Base-by-base conservation (phyloP, 371 early-diverging fungal genomes). In the Mortierella sp. region DNA sequence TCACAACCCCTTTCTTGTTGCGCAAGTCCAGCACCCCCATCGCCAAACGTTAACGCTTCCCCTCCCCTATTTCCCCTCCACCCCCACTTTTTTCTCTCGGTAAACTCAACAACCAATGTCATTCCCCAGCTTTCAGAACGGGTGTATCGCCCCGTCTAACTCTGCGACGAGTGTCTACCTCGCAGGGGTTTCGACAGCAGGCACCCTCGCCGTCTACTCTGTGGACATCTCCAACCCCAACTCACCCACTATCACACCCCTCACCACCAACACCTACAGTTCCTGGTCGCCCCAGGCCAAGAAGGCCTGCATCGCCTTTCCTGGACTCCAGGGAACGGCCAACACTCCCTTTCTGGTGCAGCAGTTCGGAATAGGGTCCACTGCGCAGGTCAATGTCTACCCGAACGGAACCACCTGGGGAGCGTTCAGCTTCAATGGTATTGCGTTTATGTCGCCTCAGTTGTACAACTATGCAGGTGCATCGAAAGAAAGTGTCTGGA, bases 201-300 rank as follows among this genome's bases (percentile, higher is more conserved):
- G 83, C 29, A 70, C 78, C 4, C 75, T 87, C 63, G 76, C 80
- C 71, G 41, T 60, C 29, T 83, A 80, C 60, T 48, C 51, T 11
- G 54, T 87, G 35, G 74, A 76, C 55, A 49, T 83, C 14, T 4
- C 76, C 71, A 80, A 87, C 75, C 56, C 80, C 77, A 83, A 80
- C 35, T 49, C 87, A 5, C 81, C 87, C 29, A 63, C 58, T 8
- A 74, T 78, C 29, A 78, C 78, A 21, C 44, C 80, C 24, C 35
- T 78, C 71, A 51, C n/a, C 44, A 87, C 63, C 77, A 71, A 78
- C 71, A 71, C 71, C 0, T n/a, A 32, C 54, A 3, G 21, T 3
- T 2, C 2, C 12, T 74, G n/a, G 49, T 86, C 78, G 78, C 48
- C 74, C 56, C 76, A 74, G 58, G 55, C 74, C 1, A 71, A 49